A percentile compares a stretch with the other conserved stretches of the same genome.
phyloP scores from a whole-genome alignment of 1,139 yeast genomes.

The Pichia sp. region DNA sequence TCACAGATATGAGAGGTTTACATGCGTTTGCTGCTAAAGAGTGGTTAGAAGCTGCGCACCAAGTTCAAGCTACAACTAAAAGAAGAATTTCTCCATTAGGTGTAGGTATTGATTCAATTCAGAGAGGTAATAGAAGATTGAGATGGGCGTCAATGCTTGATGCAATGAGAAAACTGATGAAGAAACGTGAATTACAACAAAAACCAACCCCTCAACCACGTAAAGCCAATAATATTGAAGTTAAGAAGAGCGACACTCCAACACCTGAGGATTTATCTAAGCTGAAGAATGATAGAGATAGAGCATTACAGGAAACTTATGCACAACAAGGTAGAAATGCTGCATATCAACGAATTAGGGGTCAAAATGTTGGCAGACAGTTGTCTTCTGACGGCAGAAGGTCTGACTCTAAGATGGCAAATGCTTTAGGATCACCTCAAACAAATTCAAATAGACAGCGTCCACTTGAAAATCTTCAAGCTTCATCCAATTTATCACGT shows the following conservation, averaged over 20 bases:
- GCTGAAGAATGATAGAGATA: conserved; percentile 78
- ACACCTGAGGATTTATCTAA: conserved; percentile 79
- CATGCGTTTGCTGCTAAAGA: conserved; percentile 79
- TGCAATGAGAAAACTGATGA: conserved; percentile 84
- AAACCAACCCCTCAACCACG: conserved; percentile 42
- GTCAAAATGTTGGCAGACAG: conserved; percentile 35
- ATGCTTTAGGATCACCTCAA: conserved; percentile 7
- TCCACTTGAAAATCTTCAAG: not conserved
- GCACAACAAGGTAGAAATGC: conserved; percentile 22
- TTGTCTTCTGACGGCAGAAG: conserved; percentile 6
- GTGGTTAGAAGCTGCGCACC: conserved; percentile 88
- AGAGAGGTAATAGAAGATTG: conserved; percentile 81
- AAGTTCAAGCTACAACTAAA: conserved; percentile 80
- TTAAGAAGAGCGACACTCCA: conserved; percentile 40
- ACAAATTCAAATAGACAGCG: conserved; percentile 7
- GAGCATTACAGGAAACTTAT: conserved; percentile 70
- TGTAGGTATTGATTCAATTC: conserved; percentile 84
- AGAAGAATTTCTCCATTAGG: conserved; percentile 88
- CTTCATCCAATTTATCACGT: conserved; percentile 1
- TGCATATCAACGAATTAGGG: conserved; percentile 20
- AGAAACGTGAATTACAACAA: conserved; percentile 71
- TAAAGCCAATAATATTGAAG: conserved; percentile 29
- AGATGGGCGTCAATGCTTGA: conserved; percentile 98
- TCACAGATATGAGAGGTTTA: conserved; percentile 81
- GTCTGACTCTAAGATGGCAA: conserved; percentile 6